These are phyloP conservation scores for Neurospora discreta DNA, from an alignment of 495 filamentous ascomycete species.

Conservation along the genomic window DNA sequence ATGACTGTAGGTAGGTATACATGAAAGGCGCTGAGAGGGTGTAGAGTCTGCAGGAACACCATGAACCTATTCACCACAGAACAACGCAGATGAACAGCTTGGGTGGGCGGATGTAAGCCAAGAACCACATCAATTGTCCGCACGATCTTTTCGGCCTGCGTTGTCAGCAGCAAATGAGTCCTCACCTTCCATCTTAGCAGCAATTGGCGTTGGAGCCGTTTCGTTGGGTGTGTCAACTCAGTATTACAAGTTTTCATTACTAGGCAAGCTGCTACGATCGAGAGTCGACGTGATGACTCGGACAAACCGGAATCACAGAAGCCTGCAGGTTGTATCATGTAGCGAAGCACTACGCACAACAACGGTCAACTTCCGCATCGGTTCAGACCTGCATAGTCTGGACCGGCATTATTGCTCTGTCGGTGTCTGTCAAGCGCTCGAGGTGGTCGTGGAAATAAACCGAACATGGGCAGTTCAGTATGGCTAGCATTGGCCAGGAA, in stretches of 20 bases:
- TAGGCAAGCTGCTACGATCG: neutral
- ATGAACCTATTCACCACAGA: neutral
- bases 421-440: neutral
- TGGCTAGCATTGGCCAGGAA: too few relatives aligned
- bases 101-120: neutral
- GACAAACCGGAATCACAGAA: neutral
- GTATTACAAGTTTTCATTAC: neutral
- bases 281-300: neutral
- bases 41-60: neutral
- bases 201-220: neutral
- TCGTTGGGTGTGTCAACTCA: neutral
- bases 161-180: neutral
- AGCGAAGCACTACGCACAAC: neutral
- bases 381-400: neutral
- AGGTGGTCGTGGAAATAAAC: too few relatives aligned
- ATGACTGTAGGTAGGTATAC: too few relatives aligned
- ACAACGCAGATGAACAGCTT: neutral
- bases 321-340: neutral
- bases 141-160: neutral
- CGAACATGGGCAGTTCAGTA: too few relatives aligned
- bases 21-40: neutral
- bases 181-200: neutral
- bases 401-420: neutral
- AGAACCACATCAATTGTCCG: neutral
- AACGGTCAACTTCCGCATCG: neutral